Evolutionary conservation across 2,329 filamentous ascomycete genomes (phyloP).

Genomic region (Herpotrichia juniperi): DNA sequence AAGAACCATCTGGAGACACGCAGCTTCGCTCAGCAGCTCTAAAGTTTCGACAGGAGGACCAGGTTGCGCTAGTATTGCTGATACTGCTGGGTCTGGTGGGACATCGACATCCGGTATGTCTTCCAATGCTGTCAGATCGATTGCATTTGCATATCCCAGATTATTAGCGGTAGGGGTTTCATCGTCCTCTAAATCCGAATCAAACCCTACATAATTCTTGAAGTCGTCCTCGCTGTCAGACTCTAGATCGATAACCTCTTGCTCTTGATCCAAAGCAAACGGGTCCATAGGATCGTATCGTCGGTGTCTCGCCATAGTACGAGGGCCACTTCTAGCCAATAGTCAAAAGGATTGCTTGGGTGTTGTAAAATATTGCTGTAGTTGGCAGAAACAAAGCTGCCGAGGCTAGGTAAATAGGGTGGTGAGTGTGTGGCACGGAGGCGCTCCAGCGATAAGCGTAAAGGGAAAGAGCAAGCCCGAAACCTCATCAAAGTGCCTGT

Average conservation of each 20-base stretch:
- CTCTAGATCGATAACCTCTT: conserved; percentile 26
- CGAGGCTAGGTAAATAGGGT: neutral
- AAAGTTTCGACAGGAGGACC: neutral
- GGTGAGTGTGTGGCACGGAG: neutral
- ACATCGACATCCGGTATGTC: conserved; percentile 27
- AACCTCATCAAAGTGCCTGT: neutral
- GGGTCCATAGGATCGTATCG: neutral
- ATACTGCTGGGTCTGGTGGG: conserved; percentile 14
- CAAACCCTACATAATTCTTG: neutral
- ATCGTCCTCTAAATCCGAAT: neutral
- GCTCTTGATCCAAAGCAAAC: neutral
- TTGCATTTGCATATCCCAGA: neutral
- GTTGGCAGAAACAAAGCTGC: too few species aligned
- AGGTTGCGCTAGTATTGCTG: neutral
- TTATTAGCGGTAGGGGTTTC: neutral
- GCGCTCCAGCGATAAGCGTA: neutral
- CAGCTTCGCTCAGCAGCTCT: conserved; percentile 25
- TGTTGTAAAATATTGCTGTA: too few species aligned
- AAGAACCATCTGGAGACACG: conserved; percentile 39
- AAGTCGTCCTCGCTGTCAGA: conserved; percentile 29
- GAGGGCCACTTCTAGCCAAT: too few species aligned
- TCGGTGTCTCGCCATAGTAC: neutral
- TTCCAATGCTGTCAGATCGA: conserved; percentile 29
- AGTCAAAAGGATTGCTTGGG: too few species aligned
- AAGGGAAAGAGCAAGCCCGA: neutral